phyloP scores from a whole-genome alignment of 768 basidiomycete species.

The Amanita jacksonii region DNA sequence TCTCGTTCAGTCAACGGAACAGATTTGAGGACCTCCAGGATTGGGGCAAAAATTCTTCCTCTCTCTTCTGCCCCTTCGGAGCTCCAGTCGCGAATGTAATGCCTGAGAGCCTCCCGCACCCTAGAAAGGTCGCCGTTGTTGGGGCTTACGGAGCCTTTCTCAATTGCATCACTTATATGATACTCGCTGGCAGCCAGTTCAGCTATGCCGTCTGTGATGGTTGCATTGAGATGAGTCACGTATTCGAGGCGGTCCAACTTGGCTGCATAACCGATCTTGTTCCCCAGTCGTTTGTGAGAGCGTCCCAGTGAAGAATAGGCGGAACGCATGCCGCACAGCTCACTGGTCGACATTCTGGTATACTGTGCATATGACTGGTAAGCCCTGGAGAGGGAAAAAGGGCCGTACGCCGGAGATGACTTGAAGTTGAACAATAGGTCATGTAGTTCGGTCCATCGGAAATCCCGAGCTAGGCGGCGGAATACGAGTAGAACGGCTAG shows the following conservation, averaged over 20 bases:
- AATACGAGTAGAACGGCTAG: slow-evolving; percentile 24
- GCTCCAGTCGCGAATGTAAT: slow-evolving; percentile 67
- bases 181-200: slow-evolving; percentile 24
- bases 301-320: slow-evolving; percentile 37
- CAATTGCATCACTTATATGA: slow-evolving; percentile 16
- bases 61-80: slow-evolving; percentile 45
- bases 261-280: slow-evolving; percentile 41
- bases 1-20: slow-evolving; percentile 21
- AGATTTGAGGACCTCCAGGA: slow-evolving; percentile 35
- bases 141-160: slow-evolving; percentile 12
- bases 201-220: slow-evolving; percentile 31
- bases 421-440: slow-evolving; percentile 16
- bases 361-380: slow-evolving; percentile 36
- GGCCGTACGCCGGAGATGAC: slow-evolving; percentile 14
- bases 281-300: slow-evolving; percentile 37
- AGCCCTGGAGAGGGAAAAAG: slow-evolving; percentile 38
- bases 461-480: slow-evolving; percentile 16
- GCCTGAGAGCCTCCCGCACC: slow-evolving; percentile 52
- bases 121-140: slow-evolving; percentile 33
- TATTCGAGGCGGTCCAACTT: slow-evolving; percentile 39
- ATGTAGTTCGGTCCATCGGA: slow-evolving; percentile 20
- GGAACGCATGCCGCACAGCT: slow-evolving; percentile 30
- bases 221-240: slow-evolving; percentile 30
- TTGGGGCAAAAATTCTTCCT: slow-evolving; percentile 43
- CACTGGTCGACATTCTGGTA: slow-evolving; percentile 27